These are phyloP conservation scores for Suhomyces vadensis DNA, from an alignment of 805 yeast species.

Conservation along the genomic window DNA sequence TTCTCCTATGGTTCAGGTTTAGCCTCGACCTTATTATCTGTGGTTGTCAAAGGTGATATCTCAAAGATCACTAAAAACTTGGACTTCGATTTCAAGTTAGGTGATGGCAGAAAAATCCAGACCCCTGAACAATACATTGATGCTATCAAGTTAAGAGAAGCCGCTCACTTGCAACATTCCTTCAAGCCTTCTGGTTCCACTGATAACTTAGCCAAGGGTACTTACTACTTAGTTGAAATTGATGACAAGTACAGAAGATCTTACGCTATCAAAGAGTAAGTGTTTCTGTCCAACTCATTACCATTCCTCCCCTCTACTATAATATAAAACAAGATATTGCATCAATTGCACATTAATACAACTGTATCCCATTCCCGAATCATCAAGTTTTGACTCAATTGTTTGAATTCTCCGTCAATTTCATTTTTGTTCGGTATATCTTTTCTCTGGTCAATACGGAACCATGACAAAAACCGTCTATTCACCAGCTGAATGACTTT, in stretches of 20 bases:
- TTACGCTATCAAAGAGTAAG: slow-evolving; percentile 67
- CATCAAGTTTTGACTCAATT: neutral
- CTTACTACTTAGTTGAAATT: slow-evolving; percentile 79
- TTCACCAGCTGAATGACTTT: too few relatives aligned
- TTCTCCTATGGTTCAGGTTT: slow-evolving; percentile 98
- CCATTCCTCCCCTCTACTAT: too few relatives aligned
- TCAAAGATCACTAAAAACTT: slow-evolving; percentile 62
- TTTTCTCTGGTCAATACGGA: too few relatives aligned
- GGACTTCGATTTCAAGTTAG: slow-evolving; percentile 67
- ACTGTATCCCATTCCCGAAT: slow-evolving; percentile 1
- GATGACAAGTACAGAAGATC: slow-evolving; percentile 88
- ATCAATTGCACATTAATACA: neutral
- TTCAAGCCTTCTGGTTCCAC: slow-evolving; percentile 78
- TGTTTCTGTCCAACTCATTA: neutral
- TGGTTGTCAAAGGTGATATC: slow-evolving; percentile 79
- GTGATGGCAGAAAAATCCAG: slow-evolving; percentile 57
- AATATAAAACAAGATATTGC: too few relatives aligned
- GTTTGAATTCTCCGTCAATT: neutral
- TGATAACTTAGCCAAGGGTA: slow-evolving; percentile 70
- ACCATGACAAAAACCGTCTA: too few relatives aligned
- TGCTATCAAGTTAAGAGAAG: slow-evolving; percentile 83
- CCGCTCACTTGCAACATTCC: slow-evolving; percentile 78
- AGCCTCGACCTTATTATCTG: slow-evolving; percentile 86
- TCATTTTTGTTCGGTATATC: neutral
- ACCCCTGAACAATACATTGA: slow-evolving; percentile 81